Base-by-base conservation (phyloP, 164 flowering plant species). In the Cinnamomum micranthum region DNA sequence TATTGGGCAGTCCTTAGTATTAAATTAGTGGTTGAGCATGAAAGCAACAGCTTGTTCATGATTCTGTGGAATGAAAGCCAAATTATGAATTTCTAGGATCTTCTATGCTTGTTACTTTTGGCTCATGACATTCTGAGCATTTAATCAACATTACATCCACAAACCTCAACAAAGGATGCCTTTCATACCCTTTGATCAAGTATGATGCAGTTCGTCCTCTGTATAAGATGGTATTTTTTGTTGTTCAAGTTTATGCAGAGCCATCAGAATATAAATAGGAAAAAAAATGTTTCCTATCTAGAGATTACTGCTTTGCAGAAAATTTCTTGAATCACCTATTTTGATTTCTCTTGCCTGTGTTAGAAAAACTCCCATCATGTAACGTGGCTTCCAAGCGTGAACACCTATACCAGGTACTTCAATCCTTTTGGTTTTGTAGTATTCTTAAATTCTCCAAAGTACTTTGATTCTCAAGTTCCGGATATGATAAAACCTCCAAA, bases 331-430 rank as follows among this genome's bases (percentile, higher is more conserved):
- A 9, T 25, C 55, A 51, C 33, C 62, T 25, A 4, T 31, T 31
- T 13, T 28, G 23, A 22, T 52, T 72, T 72, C 14, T 20, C 68
- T 75, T 74, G 24, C 22, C 11, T 76, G 31, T 70, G 58, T 59
- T 74, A 93, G 99, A 80, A 85, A 84, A 73, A 66, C 92, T 84
- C 77, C 97, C 93, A 23, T 70, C 92, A 4, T 92, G 96, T 80
- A 82, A 84, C 75, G 99, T 89, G 63, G 87, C 81, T 63, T 83
- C 97, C 58, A 95, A 95, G 87, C 96, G 98, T 12, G 88, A 85
- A 28, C 97, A 93, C 75, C 88, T 95, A 14, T 92, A 89, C 84
- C 92, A 93, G 99, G 99, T 95, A 80, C 65, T 17, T 68, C 7
- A 22, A 13, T 3, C 25, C 55, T 73, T 66, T 17, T n/a, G 33